Percentiles rank a stretch among this genome's conserved stretches.
phyloP scores from a whole-genome alignment of 2,329 filamentous ascomycete species.

The Clonostachys rhizophaga region DNA sequence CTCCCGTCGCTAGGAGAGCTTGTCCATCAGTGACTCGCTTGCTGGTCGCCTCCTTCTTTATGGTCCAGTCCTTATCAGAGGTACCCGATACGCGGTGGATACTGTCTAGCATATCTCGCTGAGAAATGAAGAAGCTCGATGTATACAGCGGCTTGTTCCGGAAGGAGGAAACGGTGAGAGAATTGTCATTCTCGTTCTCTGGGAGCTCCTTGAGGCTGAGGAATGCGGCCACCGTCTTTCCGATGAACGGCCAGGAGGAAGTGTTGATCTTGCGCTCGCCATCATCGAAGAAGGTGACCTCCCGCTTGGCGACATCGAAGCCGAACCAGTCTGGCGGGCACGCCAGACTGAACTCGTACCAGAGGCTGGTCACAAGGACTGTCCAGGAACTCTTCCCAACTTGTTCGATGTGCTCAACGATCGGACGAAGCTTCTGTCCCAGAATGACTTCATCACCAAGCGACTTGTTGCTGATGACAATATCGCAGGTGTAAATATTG shows the following conservation, averaged over 20 bases:
- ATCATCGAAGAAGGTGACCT: constrained; percentile 46
- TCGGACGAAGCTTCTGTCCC: no score
- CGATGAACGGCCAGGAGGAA: constrained; percentile 52
- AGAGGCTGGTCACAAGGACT: constrained; percentile 46
- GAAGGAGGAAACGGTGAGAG: constrained; percentile 19
- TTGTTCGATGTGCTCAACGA: no score
- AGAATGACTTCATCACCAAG: no score
- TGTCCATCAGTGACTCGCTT: constrained; percentile 44
- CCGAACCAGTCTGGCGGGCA: constrained; percentile 30
- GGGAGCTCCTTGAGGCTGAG: constrained; percentile 38
- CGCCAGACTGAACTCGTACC: constrained; percentile 47
- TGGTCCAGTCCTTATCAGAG: constrained; percentile 54
- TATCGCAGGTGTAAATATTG: constrained; percentile 39
- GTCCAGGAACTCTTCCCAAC: constrained; percentile 23
- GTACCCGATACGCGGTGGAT: constrained; percentile 53
- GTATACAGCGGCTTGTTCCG: constrained; percentile 44
- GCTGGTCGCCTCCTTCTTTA: constrained; percentile 38
- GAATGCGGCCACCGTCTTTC: constrained; percentile 44
- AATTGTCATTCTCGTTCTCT: constrained; percentile 30
- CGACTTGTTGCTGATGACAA: constrained; percentile 20
- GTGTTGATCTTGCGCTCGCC: constrained; percentile 49
- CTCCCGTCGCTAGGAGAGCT: constrained; percentile 32
- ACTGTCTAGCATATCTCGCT: constrained; percentile 61
- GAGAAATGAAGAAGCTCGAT: constrained; percentile 51
- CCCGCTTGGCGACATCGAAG: constrained; percentile 37